Percentiles rank a stretch among this genome's conserved stretches.
Evolutionary conservation across 352 stramenopile species (phyloP).

Genomic region (Phytophthora aleatoria): DNA sequence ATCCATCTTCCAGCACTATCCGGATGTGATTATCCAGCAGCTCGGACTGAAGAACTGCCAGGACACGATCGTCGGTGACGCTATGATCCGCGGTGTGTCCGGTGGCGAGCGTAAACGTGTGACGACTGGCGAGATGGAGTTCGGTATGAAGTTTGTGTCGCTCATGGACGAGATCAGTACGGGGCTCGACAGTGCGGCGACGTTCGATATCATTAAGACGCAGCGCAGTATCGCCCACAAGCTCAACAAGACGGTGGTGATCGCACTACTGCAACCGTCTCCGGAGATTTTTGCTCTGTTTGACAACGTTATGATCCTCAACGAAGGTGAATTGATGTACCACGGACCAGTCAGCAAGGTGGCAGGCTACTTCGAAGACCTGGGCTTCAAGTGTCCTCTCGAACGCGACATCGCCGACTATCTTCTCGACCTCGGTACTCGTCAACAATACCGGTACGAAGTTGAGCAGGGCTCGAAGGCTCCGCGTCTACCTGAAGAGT

Average conservation of each 20-base stretch:
- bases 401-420: constrained; percentile 36
- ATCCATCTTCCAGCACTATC: constrained; percentile 16
- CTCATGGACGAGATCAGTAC: not conserved
- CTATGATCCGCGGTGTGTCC: constrained; percentile 62
- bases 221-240: constrained; percentile 26
- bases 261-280: constrained; percentile 84
- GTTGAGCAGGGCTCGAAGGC: not conserved
- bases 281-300: constrained; percentile 91
- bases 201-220: constrained; percentile 30
- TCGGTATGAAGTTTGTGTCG: not conserved
- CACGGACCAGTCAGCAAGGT: not conserved
- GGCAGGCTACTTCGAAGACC: not conserved
- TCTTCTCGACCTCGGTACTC: constrained; percentile 35
- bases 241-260: constrained; percentile 41
- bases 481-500: constrained; percentile 32
- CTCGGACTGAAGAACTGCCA: constrained; percentile 13
- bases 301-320: constrained; percentile 51
- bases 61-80: constrained; percentile 13
- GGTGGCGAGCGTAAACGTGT: constrained; percentile 72
- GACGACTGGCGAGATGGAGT: constrained; percentile 64
- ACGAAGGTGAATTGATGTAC: constrained; percentile 18
- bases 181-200: constrained; percentile 27
- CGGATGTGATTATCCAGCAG: constrained; percentile 17
- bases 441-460: constrained; percentile 29
- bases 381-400: constrained; percentile 29